Conservation (phyloP, 306 rosid species). For the Albizia julibrissin region DNA sequence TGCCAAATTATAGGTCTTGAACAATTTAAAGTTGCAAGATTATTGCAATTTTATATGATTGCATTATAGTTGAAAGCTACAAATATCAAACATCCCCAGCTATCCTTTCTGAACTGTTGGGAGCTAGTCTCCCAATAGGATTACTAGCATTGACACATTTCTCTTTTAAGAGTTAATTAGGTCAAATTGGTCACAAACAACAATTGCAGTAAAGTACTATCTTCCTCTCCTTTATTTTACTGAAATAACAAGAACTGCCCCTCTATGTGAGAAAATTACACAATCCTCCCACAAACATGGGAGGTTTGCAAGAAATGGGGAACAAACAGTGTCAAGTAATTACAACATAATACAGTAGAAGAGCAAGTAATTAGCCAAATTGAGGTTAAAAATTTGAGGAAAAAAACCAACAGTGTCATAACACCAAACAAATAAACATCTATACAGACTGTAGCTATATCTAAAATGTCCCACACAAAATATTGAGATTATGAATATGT, state of each 20-base stretch:
- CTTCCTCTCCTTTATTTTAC: background rate
- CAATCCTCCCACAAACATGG: background rate
- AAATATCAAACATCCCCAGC: constrained; percentile 20
- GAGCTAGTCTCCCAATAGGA: background rate
- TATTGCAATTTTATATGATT: background rate
- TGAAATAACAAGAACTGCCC: background rate
- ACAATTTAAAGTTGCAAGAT: constrained; percentile 6
- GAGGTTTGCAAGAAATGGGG: background rate
- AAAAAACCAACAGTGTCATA: background rate
- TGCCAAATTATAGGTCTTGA: constrained; percentile 10
- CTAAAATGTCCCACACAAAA: background rate
- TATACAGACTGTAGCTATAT: background rate
- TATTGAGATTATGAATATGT: background rate
- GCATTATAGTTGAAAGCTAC: constrained; percentile 8
- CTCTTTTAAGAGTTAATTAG: background rate
- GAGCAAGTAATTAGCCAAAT: background rate
- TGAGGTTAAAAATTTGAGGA: background rate
- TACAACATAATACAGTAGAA: background rate
- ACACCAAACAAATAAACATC: constrained; percentile 16
- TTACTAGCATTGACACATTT: background rate
- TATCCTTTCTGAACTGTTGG: background rate
- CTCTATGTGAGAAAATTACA: background rate
- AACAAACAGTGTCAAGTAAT: background rate
- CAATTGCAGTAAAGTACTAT: background rate
- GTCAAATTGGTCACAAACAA: constrained; percentile 2